Base-by-base conservation (phyloP, 2,329 filamentous ascomycete species). In the Samsoniella hepiali region DNA sequence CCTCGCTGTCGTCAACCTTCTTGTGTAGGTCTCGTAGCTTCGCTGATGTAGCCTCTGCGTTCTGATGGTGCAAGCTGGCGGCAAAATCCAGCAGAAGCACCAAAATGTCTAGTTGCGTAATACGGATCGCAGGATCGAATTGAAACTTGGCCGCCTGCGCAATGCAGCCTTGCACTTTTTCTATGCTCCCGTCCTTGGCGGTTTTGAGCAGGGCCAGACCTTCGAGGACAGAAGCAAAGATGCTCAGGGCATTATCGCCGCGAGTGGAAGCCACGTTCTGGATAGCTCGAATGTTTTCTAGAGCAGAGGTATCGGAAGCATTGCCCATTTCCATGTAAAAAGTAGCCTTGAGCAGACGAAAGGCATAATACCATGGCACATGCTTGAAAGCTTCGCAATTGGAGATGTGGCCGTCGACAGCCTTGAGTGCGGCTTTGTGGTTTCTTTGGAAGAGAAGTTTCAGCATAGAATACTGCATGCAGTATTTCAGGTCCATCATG, bases 81-180 rank as follows among this genome's bases (percentile, higher is more conserved):
- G 85, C 83, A 29, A 93, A 80, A 70, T 93, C 90, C 22, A 93
- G 78, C 53, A 90, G 81, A 60, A 90, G 81, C 13, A 88, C 81
- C 57, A 93, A 73, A 2, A 88, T 80, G 62, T 87, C 83, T 17
- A 93, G 81, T 68, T 91, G 89, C 6, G 87, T 84, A 45, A 91
- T 82, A 27, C 82, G 80, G 61, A 84, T 80, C n/a, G 83, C 80
- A 1, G 83, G 80, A 45, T 90, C 84, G 11, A 90, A 78, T 71
- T 94, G 91, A 61, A 88, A 83, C 68, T 88, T 91, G 64, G 88
- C 81, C 6, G 88, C 89, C 58, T 88, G 84, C n/a, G 91, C 90
- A 67, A 94, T 84, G 59, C 90, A 90, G 51, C 84, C 81, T 69
- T 92, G 89, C 38, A 91, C 86, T 64, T 88, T 83, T 66, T 90